Base-by-base conservation (phyloP, 2,329 filamentous ascomycete genomes). In the Cryphonectria nitschkei region DNA sequence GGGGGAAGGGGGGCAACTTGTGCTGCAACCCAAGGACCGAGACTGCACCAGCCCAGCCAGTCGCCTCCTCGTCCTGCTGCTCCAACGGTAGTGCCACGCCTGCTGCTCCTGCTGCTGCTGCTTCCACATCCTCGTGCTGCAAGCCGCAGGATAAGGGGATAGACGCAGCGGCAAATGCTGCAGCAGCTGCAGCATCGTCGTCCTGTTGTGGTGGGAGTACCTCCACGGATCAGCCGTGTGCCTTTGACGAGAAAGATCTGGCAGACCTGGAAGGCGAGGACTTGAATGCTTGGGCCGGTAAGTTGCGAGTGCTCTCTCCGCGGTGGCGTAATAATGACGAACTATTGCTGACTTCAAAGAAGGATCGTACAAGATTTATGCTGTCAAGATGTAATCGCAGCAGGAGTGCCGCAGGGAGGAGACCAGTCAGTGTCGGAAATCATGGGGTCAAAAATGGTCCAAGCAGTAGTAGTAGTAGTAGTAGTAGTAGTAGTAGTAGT, bases 321-420 rank as follows among this genome's bases (percentile, higher is more conserved):
- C 67, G 61, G 8, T n/a, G 32, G 34, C 7, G 22, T 37, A 39
- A 62, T 69, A 26, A 26, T 70, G 39, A 29, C 22, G 1, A 14
- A 50, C 4, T 43, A 37, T 54, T 63, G 64, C 52, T 74, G n/a
- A 70, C 63, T 62, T 8, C 6, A 34, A 58, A n/a, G 41, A 65
- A 84, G 83, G 82, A 3, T 84, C 85, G 0, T 87, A 82, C 74
- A 83, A 85, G 73, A 83, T 87, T 56, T 87, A 85, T 74, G 85
- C 84, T 2, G 76, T 86, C 62, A 87, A 86, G 74, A 72, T 78
- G 67, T 75, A 65, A 22, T 34, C 37, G n/a, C 4, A 43, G 50
- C 37, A 19, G 32, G 16, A 34, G 19, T 61, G 32, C 32, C 32
- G 29, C n/a, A 56, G 22, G 19, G 46, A 50, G 46, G 22, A 50